phyloP scores from a whole-genome alignment of 352 stramenopile species.

The Pythium aphanidermatum region DNA sequence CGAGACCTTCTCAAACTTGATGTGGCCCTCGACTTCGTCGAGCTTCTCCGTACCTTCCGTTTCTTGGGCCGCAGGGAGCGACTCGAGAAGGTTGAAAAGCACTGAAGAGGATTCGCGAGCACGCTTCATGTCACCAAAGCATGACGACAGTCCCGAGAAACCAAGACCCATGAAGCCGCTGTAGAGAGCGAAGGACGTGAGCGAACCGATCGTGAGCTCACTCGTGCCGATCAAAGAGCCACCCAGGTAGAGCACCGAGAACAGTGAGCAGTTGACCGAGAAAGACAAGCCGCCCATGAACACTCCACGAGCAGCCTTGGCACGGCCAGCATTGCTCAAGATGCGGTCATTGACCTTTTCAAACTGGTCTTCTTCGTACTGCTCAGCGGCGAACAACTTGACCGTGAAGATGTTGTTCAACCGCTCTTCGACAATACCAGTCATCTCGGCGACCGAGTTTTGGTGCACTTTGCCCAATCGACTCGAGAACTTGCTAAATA shows the following conservation, averaged over 20 bases:
- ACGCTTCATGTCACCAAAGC: constrained; percentile 70
- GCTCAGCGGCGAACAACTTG: constrained; percentile 82
- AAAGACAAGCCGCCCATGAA: constrained; percentile 88
- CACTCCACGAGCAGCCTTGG: constrained; percentile 76
- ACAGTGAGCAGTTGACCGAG: constrained; percentile 86
- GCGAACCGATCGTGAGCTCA: constrained; percentile 85
- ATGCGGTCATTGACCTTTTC: constrained; percentile 62
- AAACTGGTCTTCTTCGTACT: constrained; percentile 58
- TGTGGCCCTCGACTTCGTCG: constrained; percentile 43
- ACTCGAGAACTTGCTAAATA: constrained; percentile 83
- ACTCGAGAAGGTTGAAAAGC: constrained; percentile 61
- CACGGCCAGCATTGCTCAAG: constrained; percentile 54
- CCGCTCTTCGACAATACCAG: constrained; percentile 77
- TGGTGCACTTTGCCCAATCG: constrained; percentile 71
- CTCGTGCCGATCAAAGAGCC: constrained; percentile 79
- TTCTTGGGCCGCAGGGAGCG: constrained; percentile 25
- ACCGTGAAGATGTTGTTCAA: constrained; percentile 89
- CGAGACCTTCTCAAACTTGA: constrained; percentile 76
- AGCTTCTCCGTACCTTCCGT: constrained; percentile 36
- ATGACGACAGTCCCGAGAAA: constrained; percentile 85
- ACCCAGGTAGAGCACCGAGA: constrained; percentile 88
- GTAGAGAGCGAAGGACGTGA: constrained; percentile 90
- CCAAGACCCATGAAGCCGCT: constrained; percentile 88
- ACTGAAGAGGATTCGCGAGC: constrained; percentile 65
- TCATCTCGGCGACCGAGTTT: constrained; percentile 70